Percentiles rank a stretch among this genome's conserved stretches.
Conservation (phyloP, 2,329 filamentous ascomycete genomes). For the Elsinoe fawcettii region DNA sequence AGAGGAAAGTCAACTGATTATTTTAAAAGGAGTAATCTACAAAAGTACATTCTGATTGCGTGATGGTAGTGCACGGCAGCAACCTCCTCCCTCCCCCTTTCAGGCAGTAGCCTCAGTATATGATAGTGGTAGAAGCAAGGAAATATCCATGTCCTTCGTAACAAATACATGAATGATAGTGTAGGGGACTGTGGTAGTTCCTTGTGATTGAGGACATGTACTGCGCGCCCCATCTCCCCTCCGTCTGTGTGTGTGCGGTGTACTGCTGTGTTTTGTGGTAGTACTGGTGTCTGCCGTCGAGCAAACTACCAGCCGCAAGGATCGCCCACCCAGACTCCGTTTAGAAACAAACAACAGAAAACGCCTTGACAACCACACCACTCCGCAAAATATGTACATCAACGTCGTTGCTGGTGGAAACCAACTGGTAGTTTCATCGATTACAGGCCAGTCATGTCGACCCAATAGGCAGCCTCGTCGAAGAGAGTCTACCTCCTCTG, state of each 20-base stretch:
- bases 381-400: not conserved
- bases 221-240: not conserved
- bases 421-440: not conserved
- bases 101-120: not conserved
- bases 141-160: constrained; percentile 9
- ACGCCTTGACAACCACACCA: not conserved
- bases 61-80: not conserved
- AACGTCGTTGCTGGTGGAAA: not conserved
- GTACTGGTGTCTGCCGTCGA: not conserved
- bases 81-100: not conserved
- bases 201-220: not conserved
- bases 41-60: constrained; percentile 4
- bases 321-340: not conserved
- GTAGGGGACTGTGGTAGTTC: constrained; percentile 1
- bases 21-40: constrained; percentile 6
- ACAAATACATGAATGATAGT: constrained; percentile 14
- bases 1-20: not conserved
- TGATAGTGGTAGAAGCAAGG: not conserved
- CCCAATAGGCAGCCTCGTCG: not conserved
- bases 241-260: not conserved
- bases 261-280: constrained; percentile 1
- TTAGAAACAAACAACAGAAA: not conserved
- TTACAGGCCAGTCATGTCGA: not conserved
- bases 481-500: constrained; percentile 27
- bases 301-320: not conserved